Base-by-base conservation (phyloP, 2,329 filamentous ascomycete genomes). In the Fusarium setosum region DNA sequence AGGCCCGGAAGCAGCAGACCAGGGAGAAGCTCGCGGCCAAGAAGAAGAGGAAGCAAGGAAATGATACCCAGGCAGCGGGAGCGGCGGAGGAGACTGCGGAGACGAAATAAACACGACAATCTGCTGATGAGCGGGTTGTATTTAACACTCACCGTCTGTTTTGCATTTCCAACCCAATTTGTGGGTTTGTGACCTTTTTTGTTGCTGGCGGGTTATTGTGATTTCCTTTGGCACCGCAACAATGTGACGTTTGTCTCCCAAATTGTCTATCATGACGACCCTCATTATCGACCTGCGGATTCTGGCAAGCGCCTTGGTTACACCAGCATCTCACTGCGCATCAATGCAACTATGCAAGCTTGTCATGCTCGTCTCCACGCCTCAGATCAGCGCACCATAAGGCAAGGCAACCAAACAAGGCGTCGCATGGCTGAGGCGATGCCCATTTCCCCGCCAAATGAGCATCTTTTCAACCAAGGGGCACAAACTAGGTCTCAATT, bases 1-100 rank as follows among this genome's bases (percentile, higher is more conserved):
- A 82, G 47, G 77, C 82, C 4, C 82, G 86, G 17, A 87, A 87
- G 67, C 82, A 84, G 70, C 81, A 88, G 73, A 88, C 87, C 74
- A 80, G 84, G 50, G 83, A 87, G 61, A 74, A 82, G 70, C 76
- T 86, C 34, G 76, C 81, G 61, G 75, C 78, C 2, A 85, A 82
- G 72, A 84, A 81, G 72, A 78, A 79, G 59, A 77, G 80, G 70
- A 81, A 71, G 56, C 55, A 69, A 56, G 58, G 53, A 52, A 57
- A 55, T 53, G 61, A 72, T 69, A 70, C 69, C 67, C 61, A 70
- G 31, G 62, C 37, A 54, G 62, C 38, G 59, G 61, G 51, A 60
- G 56, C 54, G 18, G 59, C 44, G 24, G 57, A 65, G 49, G 53
- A 54, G 52, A 51, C 55, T 40, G 49, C 54, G 34, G 64, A 64